Conservation (phyloP, 1,284 basidiomycete species). For the Cutaneotrichosporon daszewskae region DNA sequence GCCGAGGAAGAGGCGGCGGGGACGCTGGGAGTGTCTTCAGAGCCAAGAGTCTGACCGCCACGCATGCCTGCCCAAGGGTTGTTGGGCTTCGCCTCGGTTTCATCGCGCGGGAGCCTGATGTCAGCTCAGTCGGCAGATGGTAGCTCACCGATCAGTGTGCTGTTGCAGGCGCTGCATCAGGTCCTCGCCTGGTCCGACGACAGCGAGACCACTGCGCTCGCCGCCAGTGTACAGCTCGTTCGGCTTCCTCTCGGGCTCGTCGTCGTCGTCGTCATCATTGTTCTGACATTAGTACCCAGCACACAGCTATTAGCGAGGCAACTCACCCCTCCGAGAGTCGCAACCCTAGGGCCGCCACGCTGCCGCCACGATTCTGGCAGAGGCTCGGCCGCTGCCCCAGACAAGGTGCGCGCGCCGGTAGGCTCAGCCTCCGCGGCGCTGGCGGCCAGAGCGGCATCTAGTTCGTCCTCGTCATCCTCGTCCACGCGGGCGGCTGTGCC, state of each 20-base stretch:
- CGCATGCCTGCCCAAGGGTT: slow-evolving; percentile 8
- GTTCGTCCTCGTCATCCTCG: slow-evolving; percentile 23
- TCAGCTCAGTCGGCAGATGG: slow-evolving; percentile 2
- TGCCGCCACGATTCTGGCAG: slow-evolving; percentile 35
- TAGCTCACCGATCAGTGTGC: too few relatives aligned
- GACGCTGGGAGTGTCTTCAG: slow-evolving; percentile 63
- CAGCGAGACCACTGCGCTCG: slow-evolving; percentile 80
- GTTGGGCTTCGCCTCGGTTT: slow-evolving; percentile 17
- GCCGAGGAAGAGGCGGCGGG: too few relatives aligned
- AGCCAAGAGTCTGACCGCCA: slow-evolving; percentile 72
- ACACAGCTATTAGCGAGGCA: too few relatives aligned
- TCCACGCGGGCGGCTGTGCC: slow-evolving; percentile 13
- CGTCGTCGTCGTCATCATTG: slow-evolving; percentile 21
- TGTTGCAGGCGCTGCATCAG: too few relatives aligned
- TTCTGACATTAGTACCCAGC: slow-evolving; percentile 3
- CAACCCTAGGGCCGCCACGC: neutral
- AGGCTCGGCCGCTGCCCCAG: slow-evolving; percentile 25
- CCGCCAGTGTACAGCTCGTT: slow-evolving; percentile 65
- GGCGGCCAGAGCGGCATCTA: slow-evolving; percentile 17
- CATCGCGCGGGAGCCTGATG: slow-evolving; percentile 25
- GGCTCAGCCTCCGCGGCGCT: slow-evolving; percentile 3
- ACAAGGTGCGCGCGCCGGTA: slow-evolving; percentile 26
- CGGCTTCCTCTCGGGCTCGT: slow-evolving; percentile 29
- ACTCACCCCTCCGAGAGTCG: slow-evolving; percentile 9
- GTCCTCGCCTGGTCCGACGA: too few relatives aligned